A percentile compares a stretch with the other conserved stretches of the same genome.
Conservation (phyloP, 192 early-diverging fungal genomes). For the Coemansia sp. region DNA sequence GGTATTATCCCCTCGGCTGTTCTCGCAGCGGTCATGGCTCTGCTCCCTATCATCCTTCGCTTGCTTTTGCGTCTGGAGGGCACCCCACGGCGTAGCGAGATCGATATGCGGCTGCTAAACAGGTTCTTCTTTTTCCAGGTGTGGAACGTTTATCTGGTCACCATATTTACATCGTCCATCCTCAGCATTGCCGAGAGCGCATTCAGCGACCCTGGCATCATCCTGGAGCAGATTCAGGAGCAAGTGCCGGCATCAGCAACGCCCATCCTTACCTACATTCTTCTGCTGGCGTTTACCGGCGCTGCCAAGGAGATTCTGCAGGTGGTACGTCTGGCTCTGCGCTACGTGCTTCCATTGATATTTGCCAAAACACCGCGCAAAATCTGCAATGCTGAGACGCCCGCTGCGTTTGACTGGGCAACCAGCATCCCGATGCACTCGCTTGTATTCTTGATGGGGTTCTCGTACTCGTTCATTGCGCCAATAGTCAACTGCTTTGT, state of each 20-base stretch:
- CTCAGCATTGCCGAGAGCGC: conserved; percentile 43
- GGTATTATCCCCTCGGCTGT: conserved; percentile 78
- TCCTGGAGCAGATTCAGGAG: conserved; percentile 56
- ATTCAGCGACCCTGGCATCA: conserved; percentile 27
- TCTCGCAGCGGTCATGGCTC: conserved; percentile 68
- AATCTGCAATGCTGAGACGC: conserved; percentile 59
- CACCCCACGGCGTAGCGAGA: conserved; percentile 59
- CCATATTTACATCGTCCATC: conserved; percentile 72
- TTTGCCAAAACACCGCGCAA: conserved; percentile 76
- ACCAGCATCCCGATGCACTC: conserved; percentile 68
- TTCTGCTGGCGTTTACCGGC: conserved; percentile 71
- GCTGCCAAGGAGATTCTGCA: conserved; percentile 74
- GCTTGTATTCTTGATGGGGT: conserved; percentile 73
- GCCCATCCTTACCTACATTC: conserved; percentile 83
- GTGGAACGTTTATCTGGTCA: conserved; percentile 78
- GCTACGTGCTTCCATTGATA: conserved; percentile 59
- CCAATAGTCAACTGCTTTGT: conserved; percentile 83
- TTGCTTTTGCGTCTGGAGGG: conserved; percentile 67
- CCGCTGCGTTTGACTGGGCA: conserved; percentile 62
- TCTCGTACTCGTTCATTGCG: conserved; percentile 77
- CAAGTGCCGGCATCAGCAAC: conserved; percentile 73
- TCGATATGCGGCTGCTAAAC: conserved; percentile 66
- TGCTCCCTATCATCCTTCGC: conserved; percentile 74
- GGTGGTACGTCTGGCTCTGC: conserved; percentile 62
- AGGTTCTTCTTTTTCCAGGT: conserved; percentile 85